Conservation (phyloP, 768 basidiomycete species). For the Pholiota conissans region DNA sequence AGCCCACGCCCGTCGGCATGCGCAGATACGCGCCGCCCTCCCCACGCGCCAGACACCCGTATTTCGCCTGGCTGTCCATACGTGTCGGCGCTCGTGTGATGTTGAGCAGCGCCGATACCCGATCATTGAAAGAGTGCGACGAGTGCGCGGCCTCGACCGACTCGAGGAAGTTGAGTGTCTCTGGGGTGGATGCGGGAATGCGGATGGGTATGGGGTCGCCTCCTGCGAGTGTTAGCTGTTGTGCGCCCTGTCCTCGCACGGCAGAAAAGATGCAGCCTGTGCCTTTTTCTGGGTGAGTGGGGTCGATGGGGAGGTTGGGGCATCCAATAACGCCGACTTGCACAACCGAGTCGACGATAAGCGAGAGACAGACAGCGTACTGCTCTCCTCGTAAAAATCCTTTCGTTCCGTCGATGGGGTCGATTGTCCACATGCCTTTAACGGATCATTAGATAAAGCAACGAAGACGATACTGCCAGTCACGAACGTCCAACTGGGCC, state of each 20-base stretch:
- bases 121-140: constrained; percentile 82
- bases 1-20: constrained; percentile 76
- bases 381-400: constrained; percentile 92
- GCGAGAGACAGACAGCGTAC: constrained; percentile 88
- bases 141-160: constrained; percentile 92
- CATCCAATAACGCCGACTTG: constrained; percentile 89
- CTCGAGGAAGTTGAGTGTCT: constrained; percentile 74
- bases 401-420: constrained; percentile 92
- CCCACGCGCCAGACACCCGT: constrained; percentile 81
- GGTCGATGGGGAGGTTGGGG: constrained; percentile 79
- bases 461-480: constrained; percentile 2
- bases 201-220: constrained; percentile 46
- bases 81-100: constrained; percentile 67
- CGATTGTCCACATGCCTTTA: constrained; percentile 82
- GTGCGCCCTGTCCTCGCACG: constrained; percentile 82
- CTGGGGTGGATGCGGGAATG: constrained; percentile 51
- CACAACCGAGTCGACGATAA: constrained; percentile 77
- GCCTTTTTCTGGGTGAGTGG: constrained; percentile 49
- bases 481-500: constrained; percentile 71
- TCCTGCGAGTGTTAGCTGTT: constrained; percentile 62
- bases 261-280: constrained; percentile 86
- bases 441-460: neutral
- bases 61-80: constrained; percentile 98
- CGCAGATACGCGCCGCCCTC: constrained; percentile 83
- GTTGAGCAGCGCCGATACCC: constrained; percentile 64